Evolutionary conservation across 2,329 filamentous ascomycete species (phyloP), one percentile per base, ranked within the genome.

Genomic region (Aspergillus aculeatus): DNA sequence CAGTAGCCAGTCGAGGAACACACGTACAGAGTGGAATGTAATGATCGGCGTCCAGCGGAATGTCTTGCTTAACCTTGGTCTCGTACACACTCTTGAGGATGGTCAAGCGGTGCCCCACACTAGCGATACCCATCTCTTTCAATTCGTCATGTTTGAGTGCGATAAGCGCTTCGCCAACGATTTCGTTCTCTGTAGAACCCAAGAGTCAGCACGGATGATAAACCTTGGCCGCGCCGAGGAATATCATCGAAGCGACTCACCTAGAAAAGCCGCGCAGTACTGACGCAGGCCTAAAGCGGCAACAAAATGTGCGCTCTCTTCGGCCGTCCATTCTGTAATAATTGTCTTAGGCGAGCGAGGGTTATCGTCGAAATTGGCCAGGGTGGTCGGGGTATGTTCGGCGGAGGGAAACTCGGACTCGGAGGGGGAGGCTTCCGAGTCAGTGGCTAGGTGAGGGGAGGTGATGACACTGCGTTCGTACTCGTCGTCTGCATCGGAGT

Each of bases 71-170:
- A 75, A 94, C 89, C 80, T 99, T 99, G 71, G 95, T 89, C 72
- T 98, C 93, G 78, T 97, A 98, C 57, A 98, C 92, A 69, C 88
- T 93, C 80, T 97, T 98, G 60, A 99, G 83, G 59, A 99, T 96
- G 23, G 92, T 96, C 69, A 99, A 82, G 61, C 95, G 89, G 79
- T 99, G 95, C 47, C 95, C 95, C 51, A 97, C 92, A 78, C 94
- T 98, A 64, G 83, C 82, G 65, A 99, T 90, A 51, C 93, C 93
- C 88, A 98, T 94, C 73, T 96, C 92, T 77, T 96, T 96, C 69
- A 99, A 81, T 73, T 98, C 94, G 59, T 96, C 91, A 73, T 98
- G 95, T 64, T 90, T 89, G 64, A 99, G 80, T 47, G 91, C 91
- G 59, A 96, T 86, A 63, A 99, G 81, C 55, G 91, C 94, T 74